Base-by-base conservation (phyloP, 495 filamentous ascomycete genomes). In the Lasiosphaeris hirsuta region DNA sequence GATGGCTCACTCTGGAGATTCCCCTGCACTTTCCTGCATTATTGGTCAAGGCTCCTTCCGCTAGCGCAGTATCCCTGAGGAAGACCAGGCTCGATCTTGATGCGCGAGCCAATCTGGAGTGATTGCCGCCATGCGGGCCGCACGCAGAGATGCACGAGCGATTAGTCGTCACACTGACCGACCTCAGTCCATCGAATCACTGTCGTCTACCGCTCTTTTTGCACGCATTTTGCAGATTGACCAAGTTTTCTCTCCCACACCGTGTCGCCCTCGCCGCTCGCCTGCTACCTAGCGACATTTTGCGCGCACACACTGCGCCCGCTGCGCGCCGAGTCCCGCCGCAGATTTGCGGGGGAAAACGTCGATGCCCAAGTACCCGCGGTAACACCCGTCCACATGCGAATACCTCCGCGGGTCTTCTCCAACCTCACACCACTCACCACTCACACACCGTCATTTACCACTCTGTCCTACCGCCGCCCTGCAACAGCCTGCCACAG, bases 41-140 rank as follows among this genome's bases (percentile, higher is more conserved):
- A 72, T 71, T 72, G 70, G 68, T 54, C 64, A 60, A 62, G 68
- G 65, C 68, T 64, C 47, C 54, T n/a, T 13, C 39, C 57, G 48
- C 58, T 71, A 61, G 63, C 62, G 54, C 51, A 36, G 5, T 9
- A 60, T 42, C 68, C 66, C 57, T 69, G 66, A 39, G 8, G 8
- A 1, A 5, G 10, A 45, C 56, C 63, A 47, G 63, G 65, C 45
- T 54, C 64, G 68, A 72, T 68, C 64, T 71, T 50, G 54, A 53
- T 65, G 57, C 40, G 49, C 51, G 66, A 66, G 65, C 71, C 71
- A 74, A 74, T 74, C 70, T 70, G 62, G 49, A 56, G 53, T 63
- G 62, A 61, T 54, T 62, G 65, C 66, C 63, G 63, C 64, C 64
- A 45, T 57, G 62, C 71, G 65, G 69, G 62, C 70, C 72, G 67